phyloP scores from a whole-genome alignment of 768 basidiomycete species.

The Tulasnella sp. region DNA sequence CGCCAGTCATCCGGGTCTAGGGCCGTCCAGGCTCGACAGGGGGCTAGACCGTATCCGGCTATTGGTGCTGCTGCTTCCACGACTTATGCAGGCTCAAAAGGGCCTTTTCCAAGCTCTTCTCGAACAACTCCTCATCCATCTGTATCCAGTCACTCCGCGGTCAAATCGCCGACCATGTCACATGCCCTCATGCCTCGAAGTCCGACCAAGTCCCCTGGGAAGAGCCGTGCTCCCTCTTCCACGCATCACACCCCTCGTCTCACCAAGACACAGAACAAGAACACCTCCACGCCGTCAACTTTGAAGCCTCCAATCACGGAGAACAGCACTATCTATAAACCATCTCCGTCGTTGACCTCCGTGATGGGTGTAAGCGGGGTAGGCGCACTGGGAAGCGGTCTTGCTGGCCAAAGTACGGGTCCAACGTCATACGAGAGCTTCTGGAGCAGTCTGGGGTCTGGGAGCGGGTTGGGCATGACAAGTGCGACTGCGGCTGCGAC shows the following conservation, averaged over 20 bases:
- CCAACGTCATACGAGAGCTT: constrained; percentile 11
- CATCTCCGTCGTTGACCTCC: not conserved
- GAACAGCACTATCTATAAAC: not conserved
- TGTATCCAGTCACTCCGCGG: not conserved
- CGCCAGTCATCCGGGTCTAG: not conserved
- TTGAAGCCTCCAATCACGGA: not conserved
- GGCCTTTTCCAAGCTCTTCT: not conserved
- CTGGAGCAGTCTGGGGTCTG: not conserved
- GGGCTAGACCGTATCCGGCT: not conserved
- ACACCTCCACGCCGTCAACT: not conserved
- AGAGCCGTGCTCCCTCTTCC: not conserved
- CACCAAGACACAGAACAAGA: not conserved
- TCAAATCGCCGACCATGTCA: not conserved
- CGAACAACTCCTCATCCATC: not conserved
- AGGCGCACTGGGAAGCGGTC: not conserved
- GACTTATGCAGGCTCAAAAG: not conserved
- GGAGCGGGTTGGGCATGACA: not conserved
- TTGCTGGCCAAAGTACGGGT: not conserved
- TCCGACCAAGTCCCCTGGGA: not conserved
- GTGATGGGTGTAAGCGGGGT: not conserved
- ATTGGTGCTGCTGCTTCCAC: not conserved
- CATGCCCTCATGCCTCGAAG: not conserved
- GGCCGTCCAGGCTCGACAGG: not conserved
- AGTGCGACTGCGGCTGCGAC: no score
- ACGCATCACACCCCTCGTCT: not conserved